Evolutionary conservation across 192 early-diverging fungal genomes (phyloP), one percentile per base, ranked within the genome.

Genomic region (Coemansia sp.): DNA sequence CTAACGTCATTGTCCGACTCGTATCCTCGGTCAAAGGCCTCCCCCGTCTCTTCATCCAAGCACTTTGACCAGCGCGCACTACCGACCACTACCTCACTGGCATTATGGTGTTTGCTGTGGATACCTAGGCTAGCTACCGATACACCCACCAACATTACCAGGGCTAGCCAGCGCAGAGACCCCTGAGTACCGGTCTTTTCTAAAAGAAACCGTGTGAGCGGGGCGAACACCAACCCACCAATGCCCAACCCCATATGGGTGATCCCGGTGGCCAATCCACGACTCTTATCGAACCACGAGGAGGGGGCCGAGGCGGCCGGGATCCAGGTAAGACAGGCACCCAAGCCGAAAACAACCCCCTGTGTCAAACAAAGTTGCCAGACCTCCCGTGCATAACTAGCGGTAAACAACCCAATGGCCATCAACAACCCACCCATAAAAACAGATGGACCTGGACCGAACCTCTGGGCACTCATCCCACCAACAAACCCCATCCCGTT

Each of bases 361-460:
- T 87, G 85, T 0, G 80, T 63, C 9, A 87, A 42, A 41, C 78
- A 84, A 12, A 87, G 38, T 16, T 84, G 80, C 85, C 85, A 87
- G 0, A 84, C 32, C 16, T 80, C 38, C 0, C 60, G 78, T 1
- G 80, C 52, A 44, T 80, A 85, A 30, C 77, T 79, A 10, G 82
- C 79, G 0, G 76, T 32, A 21, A 84, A 47, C n/a, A 85, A 48
- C 1, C 83, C 83, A 0, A 80, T 14, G 22, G 76, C 61, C 62
- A 77, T 45, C 31, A 77, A 28, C 33, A 78, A 35, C 0, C 66
- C 67, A 16, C 73, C 73, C 3, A 22, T 26, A 51, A 76, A 70
- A 3, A 73, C 69, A 11, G 62, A 46, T 9, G 69, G 69, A 0
- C 69, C 69, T 3, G 69, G 69, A 17, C 69, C 69, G 5, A 73